Percentiles rank a stretch among this genome's conserved stretches.
phyloP scores from a whole-genome alignment of 2,329 filamentous ascomycete species.

The Simplicillium sp. region DNA sequence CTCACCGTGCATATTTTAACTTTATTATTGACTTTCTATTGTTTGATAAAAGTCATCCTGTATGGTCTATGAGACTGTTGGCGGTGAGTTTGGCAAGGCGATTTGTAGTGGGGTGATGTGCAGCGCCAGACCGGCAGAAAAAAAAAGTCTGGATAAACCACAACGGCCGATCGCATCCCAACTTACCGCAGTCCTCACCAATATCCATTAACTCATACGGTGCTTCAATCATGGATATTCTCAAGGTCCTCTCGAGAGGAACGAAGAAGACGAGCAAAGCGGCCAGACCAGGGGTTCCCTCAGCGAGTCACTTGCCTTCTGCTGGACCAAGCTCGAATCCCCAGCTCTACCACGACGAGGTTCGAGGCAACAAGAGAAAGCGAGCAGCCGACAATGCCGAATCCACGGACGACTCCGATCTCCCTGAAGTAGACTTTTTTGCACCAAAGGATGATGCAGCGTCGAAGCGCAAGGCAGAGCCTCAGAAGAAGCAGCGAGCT shows the following conservation, averaged over 20 bases:
- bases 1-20: too few species aligned
- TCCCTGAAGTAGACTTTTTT: slow-evolving; percentile 51
- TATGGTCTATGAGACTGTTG: too few species aligned
- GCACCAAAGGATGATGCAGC: slow-evolving; percentile 30
- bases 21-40: too few species aligned
- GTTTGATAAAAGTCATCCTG: too few species aligned
- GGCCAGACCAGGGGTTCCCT: slow-evolving; percentile 16
- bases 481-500: slow-evolving; percentile 13
- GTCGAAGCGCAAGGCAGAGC: slow-evolving; percentile 10
- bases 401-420: slow-evolving; percentile 21
- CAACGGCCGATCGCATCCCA: too few species aligned
- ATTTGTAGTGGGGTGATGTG: too few species aligned
- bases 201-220: too few species aligned
- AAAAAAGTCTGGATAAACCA: too few species aligned
- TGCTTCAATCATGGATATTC: slow-evolving; percentile 51
- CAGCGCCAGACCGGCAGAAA: too few species aligned
- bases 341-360: slow-evolving; percentile 57
- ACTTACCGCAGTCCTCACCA: too few species aligned
- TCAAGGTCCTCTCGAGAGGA: slow-evolving; percentile 63
- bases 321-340: slow-evolving; percentile 55
- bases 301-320: slow-evolving; percentile 46
- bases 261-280: slow-evolving; percentile 45
- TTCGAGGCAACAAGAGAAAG: slow-evolving; percentile 47
- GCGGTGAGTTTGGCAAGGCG: too few species aligned
- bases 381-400: slow-evolving; percentile 24